Evolutionary conservation across 306 rosid genomes (phyloP).

Genomic region (Argentina anserina): DNA sequence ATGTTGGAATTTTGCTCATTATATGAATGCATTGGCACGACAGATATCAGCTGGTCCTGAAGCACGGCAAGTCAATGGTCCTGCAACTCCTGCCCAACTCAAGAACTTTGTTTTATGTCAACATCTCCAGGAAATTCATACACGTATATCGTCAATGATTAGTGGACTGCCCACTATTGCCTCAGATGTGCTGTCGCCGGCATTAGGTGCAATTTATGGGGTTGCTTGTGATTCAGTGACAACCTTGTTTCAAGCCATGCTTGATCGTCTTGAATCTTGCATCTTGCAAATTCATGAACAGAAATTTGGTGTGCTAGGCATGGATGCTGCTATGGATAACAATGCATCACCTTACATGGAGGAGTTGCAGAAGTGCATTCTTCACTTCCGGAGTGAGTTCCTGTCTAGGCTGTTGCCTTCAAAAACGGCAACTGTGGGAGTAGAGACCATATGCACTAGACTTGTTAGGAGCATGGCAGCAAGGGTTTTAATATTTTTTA

Average conservation of each 20-base stretch:
- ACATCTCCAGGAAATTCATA: slow-evolving; percentile 88
- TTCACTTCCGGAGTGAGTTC: slow-evolving; percentile 91
- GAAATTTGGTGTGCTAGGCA: slow-evolving; percentile 70
- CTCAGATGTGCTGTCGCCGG: slow-evolving; percentile 83
- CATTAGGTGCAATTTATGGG: slow-evolving; percentile 81
- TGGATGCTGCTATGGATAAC: slow-evolving; percentile 96
- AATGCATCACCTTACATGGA: slow-evolving; percentile 97
- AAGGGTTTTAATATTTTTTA: slow-evolving; percentile 83
- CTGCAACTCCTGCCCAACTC: slow-evolving; percentile 91
- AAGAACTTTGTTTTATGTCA: slow-evolving; percentile 83
- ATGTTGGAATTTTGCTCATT: slow-evolving; percentile 16
- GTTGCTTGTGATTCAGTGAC: slow-evolving; percentile 96
- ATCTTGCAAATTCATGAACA: slow-evolving; percentile 92
- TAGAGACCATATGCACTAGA: slow-evolving; percentile 87
- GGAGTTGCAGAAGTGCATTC: slow-evolving; percentile 84
- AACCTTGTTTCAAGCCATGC: slow-evolving; percentile 91
- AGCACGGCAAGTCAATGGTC: slow-evolving; percentile 88
- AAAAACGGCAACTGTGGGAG: slow-evolving; percentile 35
- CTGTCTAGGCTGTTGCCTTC: slow-evolving; percentile 75
- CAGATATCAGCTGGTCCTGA: slow-evolving; percentile 98
- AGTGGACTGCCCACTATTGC: slow-evolving; percentile 82
- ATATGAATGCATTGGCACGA: slow-evolving; percentile 24
- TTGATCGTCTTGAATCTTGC: slow-evolving; percentile 92
- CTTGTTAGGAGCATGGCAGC: slow-evolving; percentile 95
- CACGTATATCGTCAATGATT: slow-evolving; percentile 61